Base-by-base conservation (phyloP, 2,329 filamentous ascomycete species). In the Xylariaceae sp. region DNA sequence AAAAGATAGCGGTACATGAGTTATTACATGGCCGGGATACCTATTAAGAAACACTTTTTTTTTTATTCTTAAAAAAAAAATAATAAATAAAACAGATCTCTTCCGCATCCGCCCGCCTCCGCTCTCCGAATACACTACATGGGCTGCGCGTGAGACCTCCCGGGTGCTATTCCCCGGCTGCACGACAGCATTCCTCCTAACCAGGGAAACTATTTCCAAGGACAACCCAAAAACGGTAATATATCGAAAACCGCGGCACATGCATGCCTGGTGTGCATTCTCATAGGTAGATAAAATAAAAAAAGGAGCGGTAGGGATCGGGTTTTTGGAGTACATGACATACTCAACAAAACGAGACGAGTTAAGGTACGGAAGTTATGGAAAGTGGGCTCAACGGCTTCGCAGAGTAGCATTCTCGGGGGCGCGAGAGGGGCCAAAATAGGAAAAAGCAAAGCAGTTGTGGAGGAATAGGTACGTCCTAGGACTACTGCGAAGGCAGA, bases 161-260 rank as follows among this genome's bases (percentile, higher is more conserved):
- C 58, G 58, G 58, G 11, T 56, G 39, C 11, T 7, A 41, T 55
- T 58, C 55, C 55, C 58, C 58, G 58, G 47, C 44, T 50, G 58
- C 44, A 47, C 47, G 37, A 51, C 50, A 51, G 47, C 43, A 5
- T 31, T 44, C 19, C 19, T 19, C 19, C 19, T n/a, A 30, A 32
- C 29, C 11, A 9, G 29, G 43, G 43, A 19, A 8, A 8, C 7
- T 30, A 31, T 45, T 45, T 29, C n/a, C 26, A 29, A 44, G 42
- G 42, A 5, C n/a, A 30, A 42, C 19, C 19, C 19, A 19, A 19
- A 19, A 19, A 19, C 19, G 19, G 19, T 19, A 19, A 40, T 34
- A 41, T 53, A 37, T 53, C 47, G 40, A 2, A 27, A 8, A 26
- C 3, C 9, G 43, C 29, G 7, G 6, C 11, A 32, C 8, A 9